These are phyloP conservation scores for Fagopyrum homotropicum DNA, from an alignment of 148 eudicot genomes.

Conservation along the genomic window DNA sequence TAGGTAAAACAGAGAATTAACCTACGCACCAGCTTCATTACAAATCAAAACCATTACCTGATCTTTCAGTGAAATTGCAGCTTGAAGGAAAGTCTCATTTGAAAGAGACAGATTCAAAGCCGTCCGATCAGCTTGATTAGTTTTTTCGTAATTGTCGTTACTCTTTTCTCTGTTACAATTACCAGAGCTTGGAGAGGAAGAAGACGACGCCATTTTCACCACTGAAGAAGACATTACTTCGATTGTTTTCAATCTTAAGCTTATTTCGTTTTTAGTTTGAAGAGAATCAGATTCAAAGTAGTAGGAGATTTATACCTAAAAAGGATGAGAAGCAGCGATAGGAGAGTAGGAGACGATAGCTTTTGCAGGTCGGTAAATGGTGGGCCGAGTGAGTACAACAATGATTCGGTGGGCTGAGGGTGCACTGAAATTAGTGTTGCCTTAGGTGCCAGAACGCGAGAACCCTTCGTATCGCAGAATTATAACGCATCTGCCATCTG, in stretches of 20 bases:
- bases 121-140: conserved; percentile 22
- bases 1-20: background rate
- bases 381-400: background rate
- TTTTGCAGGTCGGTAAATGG: background rate
- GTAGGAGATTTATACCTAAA: background rate
- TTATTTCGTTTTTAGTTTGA: background rate
- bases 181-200: background rate
- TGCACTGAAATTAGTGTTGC: background rate
- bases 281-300: background rate
- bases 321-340: background rate
- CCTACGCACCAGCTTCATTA: background rate
- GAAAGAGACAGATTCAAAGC: conserved; percentile 28
- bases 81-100: conserved; percentile 26
- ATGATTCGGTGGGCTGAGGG: background rate
- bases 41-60: conserved; percentile 28
- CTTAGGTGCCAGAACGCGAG: background rate
- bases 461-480: background rate
- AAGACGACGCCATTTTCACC: conserved; percentile 19
- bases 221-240: conserved; percentile 18
- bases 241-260: background rate
- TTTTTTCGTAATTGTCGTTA: conserved; percentile 18
- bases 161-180: conserved; percentile 1
- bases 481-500: background rate
- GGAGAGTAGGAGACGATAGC: background rate
- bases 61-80: conserved; percentile 50